A percentile compares a stretch with the other conserved stretches of the same genome.
These are phyloP conservation scores for Pseudocercospora cruenta DNA, from an alignment of 2,329 filamentous ascomycete genomes.

Conservation along the genomic window DNA sequence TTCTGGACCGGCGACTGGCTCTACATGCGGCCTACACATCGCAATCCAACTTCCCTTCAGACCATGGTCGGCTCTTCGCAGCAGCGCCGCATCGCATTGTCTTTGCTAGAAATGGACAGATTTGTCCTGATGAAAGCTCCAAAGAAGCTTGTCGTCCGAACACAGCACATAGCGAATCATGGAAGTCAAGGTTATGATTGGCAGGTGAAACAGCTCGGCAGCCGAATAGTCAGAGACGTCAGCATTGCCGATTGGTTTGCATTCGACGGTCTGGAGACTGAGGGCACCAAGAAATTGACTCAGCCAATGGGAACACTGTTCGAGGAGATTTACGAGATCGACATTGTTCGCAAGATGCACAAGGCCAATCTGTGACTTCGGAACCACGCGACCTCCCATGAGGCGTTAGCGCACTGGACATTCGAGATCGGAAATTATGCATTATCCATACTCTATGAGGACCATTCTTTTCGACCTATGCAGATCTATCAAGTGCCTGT, in stretches of 20 bases:
- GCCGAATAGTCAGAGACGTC: background rate
- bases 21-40: background rate
- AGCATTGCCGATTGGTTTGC: background rate
- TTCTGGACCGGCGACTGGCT: background rate
- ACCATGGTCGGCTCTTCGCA: background rate
- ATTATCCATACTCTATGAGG: too few species aligned
- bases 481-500: slow-evolving; percentile 44
- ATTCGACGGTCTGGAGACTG: background rate
- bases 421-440: too few species aligned
- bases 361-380: background rate
- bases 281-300: background rate
- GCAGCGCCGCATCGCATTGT: background rate
- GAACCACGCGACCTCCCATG: too few species aligned
- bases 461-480: background rate
- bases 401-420: too few species aligned
- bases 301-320: background rate
- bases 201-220: background rate
- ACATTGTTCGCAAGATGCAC: background rate
- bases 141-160: background rate
- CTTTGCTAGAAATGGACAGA: background rate
- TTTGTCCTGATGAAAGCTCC: background rate
- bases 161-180: background rate
- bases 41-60: background rate
- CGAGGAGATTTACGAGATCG: background rate
- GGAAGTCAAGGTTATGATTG: background rate